A percentile compares a stretch with the other conserved stretches of the same genome.
These are phyloP conservation scores for Penstemon newberryi DNA, from an alignment of 257 asterid genomes.

Conservation along the genomic window DNA sequence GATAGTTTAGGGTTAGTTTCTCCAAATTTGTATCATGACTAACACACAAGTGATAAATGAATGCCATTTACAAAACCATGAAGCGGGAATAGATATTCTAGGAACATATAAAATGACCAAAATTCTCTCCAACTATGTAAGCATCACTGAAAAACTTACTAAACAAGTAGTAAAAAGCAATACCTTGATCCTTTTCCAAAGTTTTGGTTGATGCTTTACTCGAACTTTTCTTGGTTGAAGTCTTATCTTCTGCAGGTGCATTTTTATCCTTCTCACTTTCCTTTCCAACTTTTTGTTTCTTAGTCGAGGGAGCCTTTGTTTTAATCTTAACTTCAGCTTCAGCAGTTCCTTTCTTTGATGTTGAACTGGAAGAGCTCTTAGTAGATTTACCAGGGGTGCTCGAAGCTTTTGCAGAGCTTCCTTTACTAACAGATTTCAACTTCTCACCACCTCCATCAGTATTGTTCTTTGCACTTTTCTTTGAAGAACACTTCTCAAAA, in stretches of 20 bases:
- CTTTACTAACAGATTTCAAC: slow-evolving; percentile 48
- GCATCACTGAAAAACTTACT: neutral
- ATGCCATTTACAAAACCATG: no score
- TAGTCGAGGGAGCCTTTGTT: slow-evolving; percentile 36
- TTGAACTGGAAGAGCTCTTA: slow-evolving; percentile 46
- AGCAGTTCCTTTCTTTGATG: slow-evolving; percentile 49
- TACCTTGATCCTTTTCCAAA: slow-evolving; percentile 53
- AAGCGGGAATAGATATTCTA: no score
- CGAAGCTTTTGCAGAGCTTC: slow-evolving; percentile 44
- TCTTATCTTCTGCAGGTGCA: slow-evolving; percentile 41
- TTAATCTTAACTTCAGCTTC: slow-evolving; percentile 49
- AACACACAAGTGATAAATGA: no score
- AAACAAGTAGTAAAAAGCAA: slow-evolving; percentile 7
- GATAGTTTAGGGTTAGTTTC: neutral
- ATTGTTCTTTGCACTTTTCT: slow-evolving; percentile 48
- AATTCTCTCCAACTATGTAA: neutral
- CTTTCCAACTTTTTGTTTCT: slow-evolving; percentile 53
- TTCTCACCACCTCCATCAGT: slow-evolving; percentile 35
- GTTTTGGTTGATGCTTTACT: slow-evolving; percentile 48
- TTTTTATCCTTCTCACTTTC: slow-evolving; percentile 44
- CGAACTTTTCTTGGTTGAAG: slow-evolving; percentile 48
- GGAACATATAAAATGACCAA: neutral
- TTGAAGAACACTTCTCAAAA: slow-evolving; percentile 45
- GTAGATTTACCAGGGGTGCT: slow-evolving; percentile 44
- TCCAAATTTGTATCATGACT: neutral